Conservation (phyloP, 2,329 filamentous ascomycete species). For the Cordyceps tenuipes region DNA sequence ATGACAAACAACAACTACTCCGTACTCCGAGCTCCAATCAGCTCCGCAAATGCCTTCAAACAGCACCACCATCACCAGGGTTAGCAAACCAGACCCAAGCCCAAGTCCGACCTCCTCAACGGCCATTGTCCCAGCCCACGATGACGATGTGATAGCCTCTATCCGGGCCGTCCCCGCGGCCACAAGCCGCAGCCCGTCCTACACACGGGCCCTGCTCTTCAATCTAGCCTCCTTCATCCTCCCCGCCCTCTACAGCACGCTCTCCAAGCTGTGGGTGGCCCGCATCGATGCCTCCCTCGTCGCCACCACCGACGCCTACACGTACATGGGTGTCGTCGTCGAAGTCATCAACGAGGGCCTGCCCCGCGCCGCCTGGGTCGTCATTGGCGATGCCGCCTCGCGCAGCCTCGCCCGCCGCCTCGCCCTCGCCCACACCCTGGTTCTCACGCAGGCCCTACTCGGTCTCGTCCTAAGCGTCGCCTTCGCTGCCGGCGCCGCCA, state of each 20-base stretch:
- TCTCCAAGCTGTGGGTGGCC: slow-evolving; percentile 66
- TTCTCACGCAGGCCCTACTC: slow-evolving; percentile 50
- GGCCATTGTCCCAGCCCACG: background rate
- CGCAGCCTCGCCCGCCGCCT: slow-evolving; percentile 43
- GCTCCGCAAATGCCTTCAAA: background rate
- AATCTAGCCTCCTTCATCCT: slow-evolving; percentile 56
- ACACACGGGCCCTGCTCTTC: slow-evolving; percentile 47
- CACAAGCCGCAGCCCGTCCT: slow-evolving; percentile 12
- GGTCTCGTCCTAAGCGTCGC: slow-evolving; percentile 52
- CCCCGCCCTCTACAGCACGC: slow-evolving; percentile 57
- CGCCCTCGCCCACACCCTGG: slow-evolving; percentile 52
- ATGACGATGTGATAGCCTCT: background rate
- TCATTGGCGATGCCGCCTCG: slow-evolving; percentile 57
- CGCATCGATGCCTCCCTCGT: slow-evolving; percentile 46
- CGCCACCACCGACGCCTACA: slow-evolving; percentile 43
- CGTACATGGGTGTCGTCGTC: slow-evolving; percentile 58
- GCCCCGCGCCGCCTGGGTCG: slow-evolving; percentile 57
- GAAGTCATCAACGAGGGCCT: slow-evolving; percentile 68
- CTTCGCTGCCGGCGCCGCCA: slow-evolving; percentile 45
- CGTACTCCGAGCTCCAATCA: background rate
- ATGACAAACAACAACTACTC: too few relatives aligned
- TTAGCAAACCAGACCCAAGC: background rate
- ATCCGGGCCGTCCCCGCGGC: background rate
- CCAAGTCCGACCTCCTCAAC: background rate
- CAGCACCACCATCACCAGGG: background rate